Base-by-base conservation (phyloP, 2,329 filamentous ascomycete genomes). In the Aspergillus melleus region DNA sequence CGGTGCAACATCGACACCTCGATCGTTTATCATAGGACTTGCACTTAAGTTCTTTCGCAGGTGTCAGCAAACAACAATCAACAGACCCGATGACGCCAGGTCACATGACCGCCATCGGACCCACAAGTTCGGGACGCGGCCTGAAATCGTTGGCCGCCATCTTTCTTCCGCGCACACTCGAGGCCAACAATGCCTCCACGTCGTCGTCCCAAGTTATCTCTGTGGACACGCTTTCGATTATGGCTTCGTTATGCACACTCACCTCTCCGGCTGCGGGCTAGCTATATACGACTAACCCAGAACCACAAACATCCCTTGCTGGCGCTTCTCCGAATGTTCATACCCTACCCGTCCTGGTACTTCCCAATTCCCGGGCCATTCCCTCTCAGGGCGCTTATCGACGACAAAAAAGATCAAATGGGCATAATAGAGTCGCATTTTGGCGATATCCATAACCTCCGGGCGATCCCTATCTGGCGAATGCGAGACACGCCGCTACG, bases 401-500 rank as follows among this genome's bases (percentile, higher is more conserved):
- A 68, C 14, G 59, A 65, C 12, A 42, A 52, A 22, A 59, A 66
- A 42, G 16, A 42, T 14, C 14, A 6, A 14, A 6, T 14, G 16
- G 36, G 36, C 36, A 42, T 42, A 3, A 58, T 63, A 20, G 12
- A n/a, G n/a, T 52, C 50, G 5, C 56, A 57, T 36, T 55, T 62
- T 16, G 58, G 57, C 3, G 58, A 64, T n/a, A 65, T 71, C 44
- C 66, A 66, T 46, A 67, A 72, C 36, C 61, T 73, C 16, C 64
- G 64, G 24, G 61, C 58, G 11, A 66, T 72, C 49, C 66, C 69
- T 1, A 58, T 72, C 36, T 74, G 66, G 66, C 66, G 66, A 16
- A 57, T 63, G 49, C 64, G 70, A 5, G 70, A 73, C 51, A 73
- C 66, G 4, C 70, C 70, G 2, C 60, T 72, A 3, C 70, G 70